A percentile compares a stretch with the other conserved stretches of the same genome.
phyloP scores from a whole-genome alignment of 345 rosid genomes.

The Populus nigra region DNA sequence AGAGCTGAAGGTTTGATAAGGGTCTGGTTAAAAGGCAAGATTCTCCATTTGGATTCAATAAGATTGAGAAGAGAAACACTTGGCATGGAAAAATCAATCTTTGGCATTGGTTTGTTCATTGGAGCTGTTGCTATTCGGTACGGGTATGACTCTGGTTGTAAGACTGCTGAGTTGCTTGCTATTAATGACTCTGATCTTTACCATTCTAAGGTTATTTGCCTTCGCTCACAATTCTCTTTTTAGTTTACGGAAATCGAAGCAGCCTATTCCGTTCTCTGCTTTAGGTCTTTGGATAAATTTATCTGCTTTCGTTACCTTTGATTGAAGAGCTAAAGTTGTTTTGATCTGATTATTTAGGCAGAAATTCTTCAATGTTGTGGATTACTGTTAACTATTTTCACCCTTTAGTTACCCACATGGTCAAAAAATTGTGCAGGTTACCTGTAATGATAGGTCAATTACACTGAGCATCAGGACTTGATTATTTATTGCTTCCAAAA shows the following conservation, averaged over 20 bases:
- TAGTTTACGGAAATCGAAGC: neutral
- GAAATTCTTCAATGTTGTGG: neutral
- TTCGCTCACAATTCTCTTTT: neutral
- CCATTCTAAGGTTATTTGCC: conserved; percentile 65
- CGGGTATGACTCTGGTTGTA: conserved; percentile 76
- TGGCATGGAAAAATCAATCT: conserved; percentile 70
- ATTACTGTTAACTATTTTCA: neutral
- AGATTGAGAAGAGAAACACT: conserved; percentile 64
- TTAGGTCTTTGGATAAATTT: neutral
- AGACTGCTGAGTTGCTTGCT: conserved; percentile 79
- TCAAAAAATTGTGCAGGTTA: no score
- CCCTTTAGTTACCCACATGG: neutral
- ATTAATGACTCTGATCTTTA: conserved; percentile 85
- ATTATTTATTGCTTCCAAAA: no score
- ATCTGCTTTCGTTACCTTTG: neutral
- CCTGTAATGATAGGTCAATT: no score
- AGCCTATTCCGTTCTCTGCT: neutral
- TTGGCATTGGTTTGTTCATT: conserved; percentile 81
- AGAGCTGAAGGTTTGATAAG: conserved; percentile 70
- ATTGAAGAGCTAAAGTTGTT: neutral
- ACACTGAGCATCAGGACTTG: no score
- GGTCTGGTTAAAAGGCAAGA: conserved; percentile 70
- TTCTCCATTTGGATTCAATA: conserved; percentile 82
- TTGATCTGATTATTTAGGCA: neutral
- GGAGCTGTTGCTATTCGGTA: conserved; percentile 89